These are phyloP conservation scores for Stephanodiscus triporus DNA, from an alignment of 108 stramenopile species.

Conservation along the genomic window DNA sequence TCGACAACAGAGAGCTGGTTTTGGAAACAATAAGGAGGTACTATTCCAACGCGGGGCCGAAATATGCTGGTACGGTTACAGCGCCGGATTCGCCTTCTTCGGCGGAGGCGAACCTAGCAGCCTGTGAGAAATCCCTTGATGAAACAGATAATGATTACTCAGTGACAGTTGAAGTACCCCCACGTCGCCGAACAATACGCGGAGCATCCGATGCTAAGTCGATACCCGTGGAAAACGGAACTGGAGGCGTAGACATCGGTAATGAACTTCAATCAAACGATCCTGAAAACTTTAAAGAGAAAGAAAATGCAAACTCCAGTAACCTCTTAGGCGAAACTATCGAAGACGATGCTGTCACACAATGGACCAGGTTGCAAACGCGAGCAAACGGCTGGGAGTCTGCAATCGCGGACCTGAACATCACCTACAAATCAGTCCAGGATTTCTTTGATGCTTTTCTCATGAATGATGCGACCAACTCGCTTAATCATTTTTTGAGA, in stretches of 20 bases:
- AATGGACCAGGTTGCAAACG: neutral
- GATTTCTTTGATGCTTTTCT: constrained; percentile 39
- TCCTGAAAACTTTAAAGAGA: neutral
- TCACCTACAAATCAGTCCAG: constrained; percentile 17
- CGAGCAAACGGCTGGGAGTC: constrained; percentile 4
- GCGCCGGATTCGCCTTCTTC: neutral
- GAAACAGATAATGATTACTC: neutral
- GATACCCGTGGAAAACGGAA: neutral
- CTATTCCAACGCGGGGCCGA: neutral
- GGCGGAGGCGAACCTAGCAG: neutral
- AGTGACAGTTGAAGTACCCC: no score
- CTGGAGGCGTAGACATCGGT: neutral
- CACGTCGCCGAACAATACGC: neutral
- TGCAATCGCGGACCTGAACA: constrained; percentile 24
- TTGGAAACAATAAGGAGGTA: constrained; percentile 24
- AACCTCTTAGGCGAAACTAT: neutral
- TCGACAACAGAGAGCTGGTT: constrained; percentile 52
- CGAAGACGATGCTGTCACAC: neutral
- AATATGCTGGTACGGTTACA: neutral
- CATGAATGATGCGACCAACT: constrained; percentile 21
- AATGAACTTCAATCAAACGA: neutral
- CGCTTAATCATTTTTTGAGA: constrained; percentile 24
- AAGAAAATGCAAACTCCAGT: neutral
- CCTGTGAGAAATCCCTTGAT: constrained; percentile 5
- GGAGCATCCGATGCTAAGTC: no score